These are phyloP conservation scores for Celoporthe dispersa DNA, from an alignment of 2,329 filamentous ascomycete species.

Conservation along the genomic window DNA sequence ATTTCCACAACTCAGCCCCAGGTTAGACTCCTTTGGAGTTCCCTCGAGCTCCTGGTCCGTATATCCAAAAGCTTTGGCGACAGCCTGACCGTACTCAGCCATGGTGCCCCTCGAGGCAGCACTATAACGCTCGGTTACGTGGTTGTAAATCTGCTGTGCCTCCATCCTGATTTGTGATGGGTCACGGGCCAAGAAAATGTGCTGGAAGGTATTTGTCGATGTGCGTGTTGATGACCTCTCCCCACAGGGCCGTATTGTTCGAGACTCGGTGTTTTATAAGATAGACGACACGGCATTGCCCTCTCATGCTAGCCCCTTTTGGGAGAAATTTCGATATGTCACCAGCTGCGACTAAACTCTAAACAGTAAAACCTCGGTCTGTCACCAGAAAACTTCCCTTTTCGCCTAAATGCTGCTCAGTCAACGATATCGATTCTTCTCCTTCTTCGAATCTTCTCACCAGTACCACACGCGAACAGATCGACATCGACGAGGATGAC, in stretches of 20 bases:
- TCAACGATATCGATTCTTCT: slow-evolving; percentile 22
- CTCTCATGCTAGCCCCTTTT: background rate
- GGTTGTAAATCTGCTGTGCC: slow-evolving; percentile 40
- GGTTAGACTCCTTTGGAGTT: slow-evolving; percentile 53
- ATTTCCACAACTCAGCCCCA: slow-evolving; percentile 60
- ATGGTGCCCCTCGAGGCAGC: slow-evolving; percentile 37
- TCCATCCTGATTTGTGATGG: slow-evolving; percentile 33
- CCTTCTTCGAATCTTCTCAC: background rate
- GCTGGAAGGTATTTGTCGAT: background rate
- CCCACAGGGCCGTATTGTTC: background rate
- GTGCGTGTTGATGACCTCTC: background rate
- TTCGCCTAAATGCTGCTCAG: slow-evolving; percentile 8
- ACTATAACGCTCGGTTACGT: slow-evolving; percentile 44
- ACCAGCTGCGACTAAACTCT: slow-evolving; percentile 22
- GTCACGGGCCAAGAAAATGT: background rate
- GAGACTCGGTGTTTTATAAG: background rate
- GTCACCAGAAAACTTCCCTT: slow-evolving; percentile 33
- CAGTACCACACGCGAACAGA: background rate
- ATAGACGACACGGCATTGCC: background rate
- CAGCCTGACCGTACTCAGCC: slow-evolving; percentile 42
- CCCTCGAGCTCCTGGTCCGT: slow-evolving; percentile 49
- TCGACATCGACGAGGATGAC: background rate
- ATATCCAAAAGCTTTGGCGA: slow-evolving; percentile 60
- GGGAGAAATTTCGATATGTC: slow-evolving; percentile 20
- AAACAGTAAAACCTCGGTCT: slow-evolving; percentile 27